phyloP scores from a whole-genome alignment of 768 basidiomycete genomes.

The Pulveroboletus sp. region DNA sequence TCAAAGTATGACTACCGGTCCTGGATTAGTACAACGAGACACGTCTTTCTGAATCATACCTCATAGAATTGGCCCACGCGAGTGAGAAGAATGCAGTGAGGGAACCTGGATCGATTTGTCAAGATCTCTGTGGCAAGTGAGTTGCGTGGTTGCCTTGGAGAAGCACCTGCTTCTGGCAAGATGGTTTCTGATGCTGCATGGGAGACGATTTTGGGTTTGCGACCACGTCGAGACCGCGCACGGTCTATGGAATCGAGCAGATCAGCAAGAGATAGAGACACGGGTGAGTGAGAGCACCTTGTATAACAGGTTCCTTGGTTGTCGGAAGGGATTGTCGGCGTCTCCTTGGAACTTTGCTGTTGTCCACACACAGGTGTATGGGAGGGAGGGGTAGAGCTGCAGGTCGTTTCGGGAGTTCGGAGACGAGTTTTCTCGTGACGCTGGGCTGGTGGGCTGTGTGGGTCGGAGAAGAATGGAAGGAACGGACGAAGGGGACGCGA shows the following conservation, averaged over 20 bases:
- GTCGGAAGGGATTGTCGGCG: background rate
- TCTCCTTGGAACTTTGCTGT: background rate
- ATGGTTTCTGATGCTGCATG: background rate
- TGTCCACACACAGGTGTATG: background rate
- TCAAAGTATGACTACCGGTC: slow-evolving; percentile 81
- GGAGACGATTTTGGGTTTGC: slow-evolving; percentile 10
- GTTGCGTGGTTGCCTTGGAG: slow-evolving; percentile 34
- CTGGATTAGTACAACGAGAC: slow-evolving; percentile 2
- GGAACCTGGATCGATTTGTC: slow-evolving; percentile 67
- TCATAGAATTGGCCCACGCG: slow-evolving; percentile 96
- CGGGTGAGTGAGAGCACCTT: slow-evolving; percentile 6
- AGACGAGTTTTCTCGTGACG: slow-evolving; percentile 47
- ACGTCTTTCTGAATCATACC: slow-evolving; percentile 38
- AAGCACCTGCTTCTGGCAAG: background rate
- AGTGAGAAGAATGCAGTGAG: slow-evolving; percentile 86
- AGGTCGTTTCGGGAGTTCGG: slow-evolving; percentile 51
- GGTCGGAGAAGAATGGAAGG: slow-evolving; percentile 8
- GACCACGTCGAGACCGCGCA: slow-evolving; percentile 13
- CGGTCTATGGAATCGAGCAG: background rate
- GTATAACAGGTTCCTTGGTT: background rate
- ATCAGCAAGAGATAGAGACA: background rate
- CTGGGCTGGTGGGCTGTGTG: slow-evolving; percentile 1
- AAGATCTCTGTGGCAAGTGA: slow-evolving; percentile 66
- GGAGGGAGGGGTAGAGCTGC: background rate
- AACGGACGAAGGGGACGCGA: slow-evolving; percentile 8